These are phyloP conservation scores for Penicillium sp. DNA, from an alignment of 2,329 filamentous ascomycete genomes.

Conservation along the genomic window DNA sequence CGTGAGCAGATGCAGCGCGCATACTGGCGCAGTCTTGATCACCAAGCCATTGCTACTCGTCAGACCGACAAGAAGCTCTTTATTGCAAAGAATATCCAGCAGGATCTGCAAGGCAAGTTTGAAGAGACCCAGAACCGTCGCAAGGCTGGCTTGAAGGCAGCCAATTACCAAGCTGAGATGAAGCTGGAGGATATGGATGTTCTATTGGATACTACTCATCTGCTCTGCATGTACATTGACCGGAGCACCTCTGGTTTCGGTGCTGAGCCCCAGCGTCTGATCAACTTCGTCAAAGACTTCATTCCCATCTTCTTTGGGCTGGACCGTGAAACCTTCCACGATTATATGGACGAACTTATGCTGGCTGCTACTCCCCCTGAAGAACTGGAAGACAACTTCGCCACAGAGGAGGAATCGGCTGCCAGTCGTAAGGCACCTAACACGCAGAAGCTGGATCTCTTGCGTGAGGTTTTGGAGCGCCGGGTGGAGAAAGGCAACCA, in stretches of 20 bases:
- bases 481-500: conserved; percentile 68
- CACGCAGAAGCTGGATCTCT: conserved; percentile 71
- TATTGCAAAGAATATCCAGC: conserved; percentile 83
- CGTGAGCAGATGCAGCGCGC: conserved; percentile 91
- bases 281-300: conserved; percentile 74
- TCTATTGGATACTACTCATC: conserved; percentile 52
- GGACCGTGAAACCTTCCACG: conserved; percentile 66
- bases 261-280: conserved; percentile 68
- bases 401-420: conserved; percentile 67
- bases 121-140: conserved; percentile 81
- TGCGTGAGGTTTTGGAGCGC: conserved; percentile 83
- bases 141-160: conserved; percentile 58
- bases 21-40: conserved; percentile 94
- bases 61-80: conserved; percentile 87
- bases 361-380: conserved; percentile 73
- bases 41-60: conserved; percentile 90
- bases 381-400: conserved; percentile 68
- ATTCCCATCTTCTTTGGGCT: conserved; percentile 75
- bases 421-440: conserved; percentile 62
- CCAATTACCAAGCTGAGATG: conserved; percentile 73
- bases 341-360: conserved; percentile 67
- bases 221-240: conserved; percentile 50
- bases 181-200: conserved; percentile 70
- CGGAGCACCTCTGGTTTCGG: conserved; percentile 51
- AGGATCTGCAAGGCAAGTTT: conserved; percentile 87